Evolutionary conservation across 805 yeast species (phyloP).

Genomic region (Nakazawaea ishiwadae): DNA sequence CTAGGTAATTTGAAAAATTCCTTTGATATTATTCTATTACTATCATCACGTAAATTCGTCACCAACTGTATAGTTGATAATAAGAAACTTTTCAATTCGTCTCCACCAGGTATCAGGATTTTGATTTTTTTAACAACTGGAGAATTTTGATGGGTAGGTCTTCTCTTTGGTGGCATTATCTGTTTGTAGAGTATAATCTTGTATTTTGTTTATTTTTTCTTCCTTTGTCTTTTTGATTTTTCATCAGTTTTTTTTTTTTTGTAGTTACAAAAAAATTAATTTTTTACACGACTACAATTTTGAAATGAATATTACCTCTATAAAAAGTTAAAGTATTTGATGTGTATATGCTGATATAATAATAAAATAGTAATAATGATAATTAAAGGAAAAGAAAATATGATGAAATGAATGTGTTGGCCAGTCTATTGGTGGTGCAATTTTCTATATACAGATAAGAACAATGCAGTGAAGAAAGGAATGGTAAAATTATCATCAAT

Average conservation of each 20-base stretch:
- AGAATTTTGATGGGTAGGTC: slow-evolving; percentile 14
- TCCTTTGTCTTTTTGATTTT: background rate
- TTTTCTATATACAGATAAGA: slow-evolving; percentile 32
- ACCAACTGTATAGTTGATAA: slow-evolving; percentile 28
- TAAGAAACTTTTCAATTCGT: slow-evolving; percentile 27
- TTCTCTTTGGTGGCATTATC: slow-evolving; percentile 20
- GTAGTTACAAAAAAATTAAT: background rate
- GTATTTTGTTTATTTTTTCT: background rate
- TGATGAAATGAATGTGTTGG: background rate
- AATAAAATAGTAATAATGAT: no score
- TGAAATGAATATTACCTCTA: no score
- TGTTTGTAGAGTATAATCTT: background rate
- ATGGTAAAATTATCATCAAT: slow-evolving; percentile 94
- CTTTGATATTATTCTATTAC: slow-evolving; percentile 32
- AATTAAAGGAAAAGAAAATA: no score
- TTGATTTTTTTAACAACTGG: slow-evolving; percentile 18
- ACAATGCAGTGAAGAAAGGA: slow-evolving; percentile 76
- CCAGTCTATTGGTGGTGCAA: background rate
- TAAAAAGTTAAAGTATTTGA: no score
- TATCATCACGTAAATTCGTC: slow-evolving; percentile 28
- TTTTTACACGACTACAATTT: no score
- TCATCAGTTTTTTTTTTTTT: background rate
- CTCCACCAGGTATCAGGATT: slow-evolving; percentile 12
- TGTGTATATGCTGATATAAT: no score
- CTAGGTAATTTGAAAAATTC: slow-evolving; percentile 72